Evolutionary conservation across 2,329 filamentous ascomycete genomes (phyloP).

Genomic region (Huntiella savannae): DNA sequence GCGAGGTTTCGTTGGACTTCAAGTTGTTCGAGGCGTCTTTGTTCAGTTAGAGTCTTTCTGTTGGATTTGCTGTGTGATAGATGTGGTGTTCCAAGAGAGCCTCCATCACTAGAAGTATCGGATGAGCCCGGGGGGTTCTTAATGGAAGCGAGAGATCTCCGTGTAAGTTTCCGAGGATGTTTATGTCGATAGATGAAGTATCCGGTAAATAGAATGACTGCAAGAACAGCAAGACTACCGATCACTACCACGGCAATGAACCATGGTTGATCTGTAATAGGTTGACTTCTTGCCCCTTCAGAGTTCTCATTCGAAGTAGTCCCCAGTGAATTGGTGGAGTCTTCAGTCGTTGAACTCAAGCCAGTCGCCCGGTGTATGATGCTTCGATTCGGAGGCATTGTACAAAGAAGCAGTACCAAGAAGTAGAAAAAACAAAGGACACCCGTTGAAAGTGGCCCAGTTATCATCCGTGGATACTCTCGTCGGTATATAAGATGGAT

Average conservation of each 20-base stretch:
- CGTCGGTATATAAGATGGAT: too few species aligned
- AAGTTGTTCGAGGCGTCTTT: slow-evolving; percentile 1
- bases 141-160: not conserved
- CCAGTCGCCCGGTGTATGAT: too few species aligned
- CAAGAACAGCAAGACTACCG: slow-evolving; percentile 5
- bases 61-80: not conserved
- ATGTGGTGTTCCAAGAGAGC: not conserved
- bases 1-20: slow-evolving; percentile 7
- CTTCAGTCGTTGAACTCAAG: too few species aligned
- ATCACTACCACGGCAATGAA: slow-evolving; percentile 8
- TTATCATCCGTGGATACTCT: too few species aligned
- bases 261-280: slow-evolving; percentile 9
- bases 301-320: too few species aligned
- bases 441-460: too few species aligned
- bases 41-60: not conserved
- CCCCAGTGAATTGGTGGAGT: too few species aligned
- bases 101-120: not conserved
- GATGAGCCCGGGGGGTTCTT: slow-evolving; percentile 3
- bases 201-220: slow-evolving; percentile 1
- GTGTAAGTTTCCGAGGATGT: not conserved
- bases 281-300: not conserved
- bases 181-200: slow-evolving; percentile 7
- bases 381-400: too few species aligned
- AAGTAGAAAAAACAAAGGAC: too few species aligned
- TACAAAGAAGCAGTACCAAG: too few species aligned